phyloP scores from a whole-genome alignment of 2,329 filamentous ascomycete genomes.

The Torrubiella hemipterigena region DNA sequence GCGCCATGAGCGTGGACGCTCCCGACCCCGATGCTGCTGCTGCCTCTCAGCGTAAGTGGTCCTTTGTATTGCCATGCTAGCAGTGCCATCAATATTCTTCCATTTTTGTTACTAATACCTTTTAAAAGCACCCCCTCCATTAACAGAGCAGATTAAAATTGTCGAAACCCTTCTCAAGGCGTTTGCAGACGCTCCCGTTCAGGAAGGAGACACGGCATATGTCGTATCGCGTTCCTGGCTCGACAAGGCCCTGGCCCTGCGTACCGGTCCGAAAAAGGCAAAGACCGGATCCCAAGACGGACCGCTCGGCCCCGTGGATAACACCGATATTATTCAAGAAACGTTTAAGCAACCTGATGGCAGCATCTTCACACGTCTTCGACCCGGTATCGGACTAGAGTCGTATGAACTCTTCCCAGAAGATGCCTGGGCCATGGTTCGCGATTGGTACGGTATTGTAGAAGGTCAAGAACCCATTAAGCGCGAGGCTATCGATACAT shows the following conservation, averaged over 20 bases:
- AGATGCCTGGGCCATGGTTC: conserved; percentile 70
- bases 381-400: conserved; percentile 53
- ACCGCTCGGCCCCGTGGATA: conserved; percentile 69
- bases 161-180: conserved; percentile 52
- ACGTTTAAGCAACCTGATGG: conserved; percentile 37
- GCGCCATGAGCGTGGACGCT: conserved; percentile 29
- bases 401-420: conserved; percentile 68
- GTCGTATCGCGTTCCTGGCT: conserved; percentile 75
- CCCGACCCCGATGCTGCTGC: conserved; percentile 15
- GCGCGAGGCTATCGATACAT: conserved; percentile 68
- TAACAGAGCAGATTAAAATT: conserved; percentile 54
- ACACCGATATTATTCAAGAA: conserved; percentile 65
- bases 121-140: conserved; percentile 20
- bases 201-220: conserved; percentile 64
- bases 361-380: conserved; percentile 59
- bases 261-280: conserved; percentile 41
- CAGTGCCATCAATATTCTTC: conserved; percentile 1
- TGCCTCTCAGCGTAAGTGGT: conserved; percentile 15
- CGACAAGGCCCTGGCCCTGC: conserved; percentile 55
- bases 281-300: conserved; percentile 49
- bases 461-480: conserved; percentile 59
- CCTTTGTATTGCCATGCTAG: background rate
- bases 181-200: conserved; percentile 37
- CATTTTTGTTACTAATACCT: conserved; percentile 2
- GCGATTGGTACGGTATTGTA: conserved; percentile 71